Evolutionary conservation across 805 yeast species (phyloP).

Genomic region (Candida koratica): DNA sequence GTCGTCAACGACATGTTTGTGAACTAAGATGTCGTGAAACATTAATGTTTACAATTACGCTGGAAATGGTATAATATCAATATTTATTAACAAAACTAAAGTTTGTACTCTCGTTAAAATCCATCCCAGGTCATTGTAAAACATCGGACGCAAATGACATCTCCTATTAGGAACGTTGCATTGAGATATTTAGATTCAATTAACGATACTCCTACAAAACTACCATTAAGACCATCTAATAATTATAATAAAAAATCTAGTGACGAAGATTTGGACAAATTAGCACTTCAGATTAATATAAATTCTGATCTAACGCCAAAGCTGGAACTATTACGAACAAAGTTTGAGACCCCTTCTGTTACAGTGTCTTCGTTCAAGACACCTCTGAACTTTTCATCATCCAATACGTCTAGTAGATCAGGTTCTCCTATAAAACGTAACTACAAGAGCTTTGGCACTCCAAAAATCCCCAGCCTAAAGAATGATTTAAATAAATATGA

Average conservation of each 20-base stretch:
- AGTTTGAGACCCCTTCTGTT: conserved; percentile 40
- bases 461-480: conserved; percentile 14
- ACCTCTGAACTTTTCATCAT: conserved; percentile 17
- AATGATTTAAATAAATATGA: conserved; percentile 5
- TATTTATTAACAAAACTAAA: conserved; percentile 4
- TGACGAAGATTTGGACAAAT: conserved; percentile 34
- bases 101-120: too few relatives aligned
- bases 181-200: conserved; percentile 34
- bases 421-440: conserved; percentile 19
- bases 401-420: conserved; percentile 19
- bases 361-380: conserved; percentile 40
- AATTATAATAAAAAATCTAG: conserved; percentile 22
- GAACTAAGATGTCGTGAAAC: neutral
- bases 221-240: conserved; percentile 30
- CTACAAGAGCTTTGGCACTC: conserved; percentile 12
- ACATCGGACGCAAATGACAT: too few relatives aligned
- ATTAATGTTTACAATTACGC: conserved; percentile 5
- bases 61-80: conserved; percentile 6
- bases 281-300: conserved; percentile 36
- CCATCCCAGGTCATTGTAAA: too few relatives aligned
- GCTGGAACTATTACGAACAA: conserved; percentile 26
- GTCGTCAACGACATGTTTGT: too few relatives aligned
- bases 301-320: conserved; percentile 22
- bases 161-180: conserved; percentile 29
- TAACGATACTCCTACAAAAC: conserved; percentile 24